A percentile compares a stretch with the other conserved stretches of the same genome.
phyloP scores from a whole-genome alignment of 768 basidiomycete species.

The Russula sp. region DNA sequence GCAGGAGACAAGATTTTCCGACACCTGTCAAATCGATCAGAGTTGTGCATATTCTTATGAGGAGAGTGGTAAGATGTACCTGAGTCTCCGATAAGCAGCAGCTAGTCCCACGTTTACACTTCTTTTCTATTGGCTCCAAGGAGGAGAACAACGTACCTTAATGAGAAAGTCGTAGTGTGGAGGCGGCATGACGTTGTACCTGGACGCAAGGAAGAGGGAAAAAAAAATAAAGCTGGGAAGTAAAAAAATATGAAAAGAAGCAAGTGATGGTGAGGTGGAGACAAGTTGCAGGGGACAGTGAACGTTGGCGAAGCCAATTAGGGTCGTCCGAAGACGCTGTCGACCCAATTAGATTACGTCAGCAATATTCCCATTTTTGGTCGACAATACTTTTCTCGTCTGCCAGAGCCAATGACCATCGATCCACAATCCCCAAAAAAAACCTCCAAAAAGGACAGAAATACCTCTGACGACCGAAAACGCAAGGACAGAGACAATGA shows the following conservation, averaged over 20 bases:
- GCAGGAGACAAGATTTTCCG: constrained; percentile 91
- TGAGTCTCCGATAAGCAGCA: constrained; percentile 94
- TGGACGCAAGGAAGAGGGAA: neutral
- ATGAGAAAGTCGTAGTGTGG: constrained; percentile 97
- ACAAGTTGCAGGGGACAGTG: neutral
- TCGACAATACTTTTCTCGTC: too few relatives aligned
- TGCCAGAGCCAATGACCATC: neutral
- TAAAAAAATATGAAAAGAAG: neutral
- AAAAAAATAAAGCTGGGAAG: neutral
- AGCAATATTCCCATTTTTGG: neutral
- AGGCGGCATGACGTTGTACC: constrained; percentile 52
- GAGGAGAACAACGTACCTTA: constrained; percentile 49
- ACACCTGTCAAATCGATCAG: constrained; percentile 49
- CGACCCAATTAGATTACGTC: neutral
- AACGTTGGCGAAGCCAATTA: neutral
- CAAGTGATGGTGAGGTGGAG: neutral
- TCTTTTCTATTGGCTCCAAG: constrained; percentile 2
- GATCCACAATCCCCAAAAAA: neutral
- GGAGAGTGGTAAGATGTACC: constrained; percentile 38
- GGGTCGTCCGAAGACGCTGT: neutral
- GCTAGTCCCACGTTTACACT: constrained; percentile 37
- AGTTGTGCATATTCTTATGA: neutral
- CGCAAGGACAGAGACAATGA: neutral
- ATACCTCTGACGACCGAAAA: neutral
- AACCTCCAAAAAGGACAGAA: neutral